Conservation (phyloP, 257 asterid genomes). For the Nicotiana tabacum region DNA sequence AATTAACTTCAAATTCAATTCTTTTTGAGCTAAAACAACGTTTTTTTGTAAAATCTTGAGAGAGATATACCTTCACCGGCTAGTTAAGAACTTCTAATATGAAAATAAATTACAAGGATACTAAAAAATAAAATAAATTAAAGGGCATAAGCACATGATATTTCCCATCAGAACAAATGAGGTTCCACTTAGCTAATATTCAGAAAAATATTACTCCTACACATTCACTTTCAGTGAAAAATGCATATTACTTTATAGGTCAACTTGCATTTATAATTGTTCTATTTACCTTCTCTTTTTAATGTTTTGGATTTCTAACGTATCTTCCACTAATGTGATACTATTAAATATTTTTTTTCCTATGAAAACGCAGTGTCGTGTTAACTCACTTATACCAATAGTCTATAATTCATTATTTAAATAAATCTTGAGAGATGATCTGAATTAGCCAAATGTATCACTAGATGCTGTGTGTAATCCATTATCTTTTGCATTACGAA, state of each 20-base stretch:
- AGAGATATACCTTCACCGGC: neutral
- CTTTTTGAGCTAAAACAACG: too few relatives aligned
- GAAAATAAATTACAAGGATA: neutral
- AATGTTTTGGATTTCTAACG: neutral
- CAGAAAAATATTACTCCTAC: neutral
- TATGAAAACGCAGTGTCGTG: conserved; percentile 7
- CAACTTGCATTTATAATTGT: conserved; percentile 17
- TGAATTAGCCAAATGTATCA: neutral
- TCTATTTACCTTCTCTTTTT: neutral
- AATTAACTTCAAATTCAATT: too few relatives aligned
- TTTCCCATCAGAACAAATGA: neutral
- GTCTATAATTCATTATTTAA: neutral
- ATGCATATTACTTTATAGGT: conserved; percentile 8
- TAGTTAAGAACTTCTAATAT: neutral
- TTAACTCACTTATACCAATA: conserved; percentile 11
- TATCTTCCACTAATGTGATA: conserved; percentile 19
- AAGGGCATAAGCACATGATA: neutral
- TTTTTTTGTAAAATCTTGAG: too few relatives aligned
- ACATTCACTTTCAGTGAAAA: neutral
- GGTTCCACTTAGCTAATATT: neutral
- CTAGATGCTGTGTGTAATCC: conserved; percentile 1
- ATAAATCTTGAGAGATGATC: neutral
- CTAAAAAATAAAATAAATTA: neutral
- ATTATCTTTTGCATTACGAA: neutral
- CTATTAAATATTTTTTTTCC: neutral